phyloP scores from a whole-genome alignment of 176 grass and related monocot species.

The Tuctoria greenei region DNA sequence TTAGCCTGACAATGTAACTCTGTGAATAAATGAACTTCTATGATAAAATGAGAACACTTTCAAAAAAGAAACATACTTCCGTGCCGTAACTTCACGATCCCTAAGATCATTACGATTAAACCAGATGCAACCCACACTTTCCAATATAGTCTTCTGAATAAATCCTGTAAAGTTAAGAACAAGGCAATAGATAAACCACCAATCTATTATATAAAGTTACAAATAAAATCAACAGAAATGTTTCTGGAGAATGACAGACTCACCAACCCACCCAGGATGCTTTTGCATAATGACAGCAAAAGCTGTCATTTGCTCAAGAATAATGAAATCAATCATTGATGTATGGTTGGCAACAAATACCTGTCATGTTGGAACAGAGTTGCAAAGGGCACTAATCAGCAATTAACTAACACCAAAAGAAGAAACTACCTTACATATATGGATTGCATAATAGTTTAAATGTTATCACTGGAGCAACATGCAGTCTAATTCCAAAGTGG shows the following conservation, averaged over 20 bases:
- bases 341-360: constrained; percentile 98
- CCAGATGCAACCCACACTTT: constrained; percentile 98
- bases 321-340: constrained; percentile 99
- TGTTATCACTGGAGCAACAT: not conserved
- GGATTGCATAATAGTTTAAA: constrained; percentile 4
- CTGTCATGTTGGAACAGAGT: constrained; percentile 48
- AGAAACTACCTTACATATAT: not conserved
- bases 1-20: constrained; percentile 52
- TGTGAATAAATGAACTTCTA: not conserved
- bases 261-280: constrained; percentile 99
- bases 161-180: constrained; percentile 60
- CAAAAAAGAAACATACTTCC: constrained; percentile 54
- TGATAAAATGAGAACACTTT: not conserved
- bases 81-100: constrained; percentile 85
- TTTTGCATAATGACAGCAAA: constrained; percentile 99
- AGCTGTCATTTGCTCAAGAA: constrained; percentile 98
- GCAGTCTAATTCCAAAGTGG: not conserved
- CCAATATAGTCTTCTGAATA: constrained; percentile 89
- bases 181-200: constrained; percentile 17
- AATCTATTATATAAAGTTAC: constrained; percentile 20
- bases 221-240: constrained; percentile 3
- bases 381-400: constrained; percentile 21
- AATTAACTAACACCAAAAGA: not conserved
- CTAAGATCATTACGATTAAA: constrained; percentile 92
- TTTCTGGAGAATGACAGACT: constrained; percentile 28